These are phyloP conservation scores for Zostera marina DNA, from an alignment of 116 monocot species.

Conservation along the genomic window DNA sequence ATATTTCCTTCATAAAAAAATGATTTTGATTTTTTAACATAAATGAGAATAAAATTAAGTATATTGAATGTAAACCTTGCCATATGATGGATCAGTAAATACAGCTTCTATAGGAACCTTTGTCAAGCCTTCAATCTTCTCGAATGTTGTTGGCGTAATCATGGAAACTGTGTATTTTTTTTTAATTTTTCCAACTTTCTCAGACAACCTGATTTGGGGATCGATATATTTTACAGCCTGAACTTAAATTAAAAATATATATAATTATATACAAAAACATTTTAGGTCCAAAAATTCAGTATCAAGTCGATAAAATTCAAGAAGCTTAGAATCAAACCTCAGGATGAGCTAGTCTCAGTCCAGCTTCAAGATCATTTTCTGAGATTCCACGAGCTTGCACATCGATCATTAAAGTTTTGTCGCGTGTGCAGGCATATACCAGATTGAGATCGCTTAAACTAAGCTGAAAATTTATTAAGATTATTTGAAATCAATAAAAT, in stretches of 20 bases:
- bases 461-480: too few species aligned
- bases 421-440: slow-evolving; percentile 91
- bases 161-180: slow-evolving; percentile 79
- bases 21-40: too few species aligned
- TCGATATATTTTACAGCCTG: slow-evolving; percentile 94
- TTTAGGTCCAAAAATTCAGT: not conserved
- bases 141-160: slow-evolving; percentile 52
- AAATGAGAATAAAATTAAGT: slow-evolving; percentile 1
- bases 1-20: too few species aligned
- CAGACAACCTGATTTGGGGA: slow-evolving; percentile 86
- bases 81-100: slow-evolving; percentile 85
- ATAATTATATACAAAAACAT: not conserved
- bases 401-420: slow-evolving; percentile 96
- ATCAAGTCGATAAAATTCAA: not conserved
- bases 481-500: too few species aligned
- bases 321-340: slow-evolving; percentile 41
- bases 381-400: slow-evolving; percentile 94
- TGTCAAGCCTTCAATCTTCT: slow-evolving; percentile 53
- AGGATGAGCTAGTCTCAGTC: slow-evolving; percentile 68
- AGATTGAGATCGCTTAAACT: slow-evolving; percentile 90
- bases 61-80: slow-evolving; percentile 42
- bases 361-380: slow-evolving; percentile 78
- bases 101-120: slow-evolving; percentile 67
- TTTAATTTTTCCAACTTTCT: slow-evolving; percentile 82
- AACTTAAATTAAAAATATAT: slow-evolving; percentile 6